Evolutionary conservation across 1,139 yeast genomes (phyloP).

Genomic region (Yamadazyma membranifaciens): DNA sequence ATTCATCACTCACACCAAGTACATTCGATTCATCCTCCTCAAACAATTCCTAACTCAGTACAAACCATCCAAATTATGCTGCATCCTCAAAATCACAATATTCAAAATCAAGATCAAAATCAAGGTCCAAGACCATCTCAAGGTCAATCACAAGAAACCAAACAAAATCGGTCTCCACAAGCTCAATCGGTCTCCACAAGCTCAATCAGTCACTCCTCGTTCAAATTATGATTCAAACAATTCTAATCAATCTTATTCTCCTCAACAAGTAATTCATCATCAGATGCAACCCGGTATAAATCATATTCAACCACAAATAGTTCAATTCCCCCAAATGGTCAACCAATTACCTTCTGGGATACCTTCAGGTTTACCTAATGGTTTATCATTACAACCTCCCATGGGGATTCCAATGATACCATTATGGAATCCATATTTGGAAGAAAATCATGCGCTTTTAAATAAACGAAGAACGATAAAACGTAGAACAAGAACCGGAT

Average conservation of each 20-base stretch:
- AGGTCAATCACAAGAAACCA: neutral
- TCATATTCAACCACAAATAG: slow-evolving; percentile 1
- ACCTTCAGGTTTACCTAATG: neutral
- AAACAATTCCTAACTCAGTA: too few relatives aligned
- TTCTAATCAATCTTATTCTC: neutral
- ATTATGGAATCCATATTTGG: slow-evolving; percentile 13
- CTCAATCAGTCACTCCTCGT: neutral
- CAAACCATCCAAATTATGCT: too few relatives aligned
- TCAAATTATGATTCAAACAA: neutral
- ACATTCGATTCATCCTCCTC: too few relatives aligned
- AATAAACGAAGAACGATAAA: slow-evolving; percentile 44
- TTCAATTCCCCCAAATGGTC: slow-evolving; percentile 1
- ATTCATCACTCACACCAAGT: neutral
- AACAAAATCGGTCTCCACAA: neutral
- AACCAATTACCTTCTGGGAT: neutral
- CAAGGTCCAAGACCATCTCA: neutral
- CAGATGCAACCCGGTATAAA: neutral
- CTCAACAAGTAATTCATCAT: too few relatives aligned
- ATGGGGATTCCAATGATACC: slow-evolving; percentile 8
- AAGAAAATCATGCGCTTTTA: slow-evolving; percentile 23
- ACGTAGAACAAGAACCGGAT: slow-evolving; percentile 70
- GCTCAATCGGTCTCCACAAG: neutral
- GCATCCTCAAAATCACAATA: neutral
- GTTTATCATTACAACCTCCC: neutral
- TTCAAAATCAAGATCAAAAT: neutral